These are phyloP conservation scores for Colletotrichum incanum DNA, from an alignment of 2,329 filamentous ascomycete species.

Conservation along the genomic window DNA sequence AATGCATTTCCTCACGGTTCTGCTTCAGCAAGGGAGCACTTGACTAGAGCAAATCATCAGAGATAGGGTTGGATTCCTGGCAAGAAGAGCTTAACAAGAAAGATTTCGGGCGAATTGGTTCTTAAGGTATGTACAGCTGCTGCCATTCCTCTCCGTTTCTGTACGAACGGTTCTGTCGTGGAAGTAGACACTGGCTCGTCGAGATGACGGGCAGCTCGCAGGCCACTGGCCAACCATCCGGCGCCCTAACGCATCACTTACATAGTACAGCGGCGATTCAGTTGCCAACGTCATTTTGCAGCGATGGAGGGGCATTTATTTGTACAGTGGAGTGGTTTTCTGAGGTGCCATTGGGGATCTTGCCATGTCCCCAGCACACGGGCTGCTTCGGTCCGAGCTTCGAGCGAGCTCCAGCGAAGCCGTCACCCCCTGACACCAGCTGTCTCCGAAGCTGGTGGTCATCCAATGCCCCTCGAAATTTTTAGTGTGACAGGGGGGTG, in stretches of 20 bases:
- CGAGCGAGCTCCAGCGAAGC: constrained; percentile 9
- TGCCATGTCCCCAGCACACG: background rate
- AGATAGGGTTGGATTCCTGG: background rate
- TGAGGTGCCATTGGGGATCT: constrained; percentile 18
- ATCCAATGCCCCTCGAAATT: constrained; percentile 42
- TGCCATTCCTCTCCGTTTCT: background rate
- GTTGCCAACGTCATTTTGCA: constrained; percentile 41
- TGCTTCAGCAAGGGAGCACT: background rate
- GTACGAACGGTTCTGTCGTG: background rate
- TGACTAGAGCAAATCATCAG: background rate
- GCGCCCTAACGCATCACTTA: constrained; percentile 38
- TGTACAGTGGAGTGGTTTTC: constrained; percentile 21
- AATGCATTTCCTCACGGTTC: background rate
- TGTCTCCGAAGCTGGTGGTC: constrained; percentile 23
- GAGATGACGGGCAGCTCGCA: constrained; percentile 12
- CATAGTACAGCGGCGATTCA: constrained; percentile 16
- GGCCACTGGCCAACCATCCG: constrained; percentile 5
- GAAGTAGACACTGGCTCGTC: background rate
- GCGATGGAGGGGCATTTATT: constrained; percentile 37
- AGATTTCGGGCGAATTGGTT: background rate
- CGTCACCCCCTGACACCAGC: constrained; percentile 26
- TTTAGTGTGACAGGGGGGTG: constrained; percentile 40
- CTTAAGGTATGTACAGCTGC: background rate
- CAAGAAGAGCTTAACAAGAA: background rate
- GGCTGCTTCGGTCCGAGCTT: constrained; percentile 37